Base-by-base conservation (phyloP, 305 asterid genomes). In the Galium porrigens region DNA sequence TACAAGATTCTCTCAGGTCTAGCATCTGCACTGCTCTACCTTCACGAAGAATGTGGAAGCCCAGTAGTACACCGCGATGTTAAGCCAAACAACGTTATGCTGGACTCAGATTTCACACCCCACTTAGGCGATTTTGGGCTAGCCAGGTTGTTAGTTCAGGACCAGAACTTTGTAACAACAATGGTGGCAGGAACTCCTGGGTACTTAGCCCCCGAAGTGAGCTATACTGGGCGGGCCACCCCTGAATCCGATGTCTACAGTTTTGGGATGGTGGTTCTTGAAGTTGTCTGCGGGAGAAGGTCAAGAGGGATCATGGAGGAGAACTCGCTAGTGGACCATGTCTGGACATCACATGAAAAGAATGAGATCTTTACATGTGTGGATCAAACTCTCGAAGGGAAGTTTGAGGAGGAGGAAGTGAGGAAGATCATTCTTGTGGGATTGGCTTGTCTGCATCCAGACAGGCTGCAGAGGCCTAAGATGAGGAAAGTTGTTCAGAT, bases 151-250 rank as follows among this genome's bases (percentile, higher is more conserved):
- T 81, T 83, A 20, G 79, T 81, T 39, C 70, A 74, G 15, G 73
- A 73, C 49, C 63, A 75, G 5, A 70, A 74, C 3, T 81, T 72
- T 27, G 84, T 85, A 11, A 78, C 83, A 6, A 85, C 88, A 17
- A 78, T 83, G 81, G 88, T 83, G 11, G 86, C 85, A 0, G 86
- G 92, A 18, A 83, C 86, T 1, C 84, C 82, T 1, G 88, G 88
- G 42, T 85, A 81, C 20, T 37, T 85, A 20, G 88, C 88, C 0
- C 92, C 88, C 0, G 85, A 85, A 70, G 85, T 85, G 17, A 81
- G 82, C 46, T 83, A 72, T 56, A 81, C 86, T 0, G 86, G 86
- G 0, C 54, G 84, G 55, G 86, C 85, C 18, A 85, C 86, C 0
- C 82, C 78, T 0, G 85, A 82, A 34, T 82, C 91, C 0, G 87